Percentiles rank a stretch among this genome's conserved stretches.
phyloP scores from a whole-genome alignment of 192 early-diverging fungal genomes.

The Funneliformis geosporum region DNA sequence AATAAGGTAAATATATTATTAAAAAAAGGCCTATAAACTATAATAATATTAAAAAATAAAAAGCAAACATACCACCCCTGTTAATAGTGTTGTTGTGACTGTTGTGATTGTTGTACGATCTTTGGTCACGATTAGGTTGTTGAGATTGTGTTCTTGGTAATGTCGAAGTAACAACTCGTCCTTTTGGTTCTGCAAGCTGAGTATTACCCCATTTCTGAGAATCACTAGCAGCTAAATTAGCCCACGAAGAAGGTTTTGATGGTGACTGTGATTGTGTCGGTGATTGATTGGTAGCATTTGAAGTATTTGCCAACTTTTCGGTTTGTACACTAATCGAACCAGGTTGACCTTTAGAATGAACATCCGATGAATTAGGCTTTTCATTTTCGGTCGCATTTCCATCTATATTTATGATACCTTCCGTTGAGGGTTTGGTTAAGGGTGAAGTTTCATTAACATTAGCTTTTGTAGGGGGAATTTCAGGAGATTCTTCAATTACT shows the following conservation, averaged over 20 bases:
- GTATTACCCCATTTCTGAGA: slow-evolving; percentile 55
- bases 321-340: slow-evolving; percentile 33
- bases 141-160: slow-evolving; percentile 14
- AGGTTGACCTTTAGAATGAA: slow-evolving; percentile 35
- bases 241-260: slow-evolving; percentile 76
- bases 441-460: slow-evolving; percentile 20
- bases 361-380: slow-evolving; percentile 23
- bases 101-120: neutral
- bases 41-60: too few relatives aligned
- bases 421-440: slow-evolving; percentile 20
- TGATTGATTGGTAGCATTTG: slow-evolving; percentile 28
- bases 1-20: too few relatives aligned
- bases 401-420: slow-evolving; percentile 22
- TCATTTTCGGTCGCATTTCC: slow-evolving; percentile 14
- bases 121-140: slow-evolving; percentile 34
- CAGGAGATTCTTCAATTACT: slow-evolving; percentile 24
- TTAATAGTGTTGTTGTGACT: neutral
- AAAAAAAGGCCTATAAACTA: neutral
- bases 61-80: neutral
- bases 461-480: slow-evolving; percentile 34
- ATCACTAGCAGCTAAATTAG: slow-evolving; percentile 66
- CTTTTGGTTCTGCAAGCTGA: slow-evolving; percentile 34
- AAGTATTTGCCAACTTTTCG: slow-evolving; percentile 25
- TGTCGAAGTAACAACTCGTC: neutral
- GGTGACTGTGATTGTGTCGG: slow-evolving; percentile 53